Evolutionary conservation across 1,284 basidiomycete species (phyloP).

Genomic region (Boletus semigastroideus): DNA sequence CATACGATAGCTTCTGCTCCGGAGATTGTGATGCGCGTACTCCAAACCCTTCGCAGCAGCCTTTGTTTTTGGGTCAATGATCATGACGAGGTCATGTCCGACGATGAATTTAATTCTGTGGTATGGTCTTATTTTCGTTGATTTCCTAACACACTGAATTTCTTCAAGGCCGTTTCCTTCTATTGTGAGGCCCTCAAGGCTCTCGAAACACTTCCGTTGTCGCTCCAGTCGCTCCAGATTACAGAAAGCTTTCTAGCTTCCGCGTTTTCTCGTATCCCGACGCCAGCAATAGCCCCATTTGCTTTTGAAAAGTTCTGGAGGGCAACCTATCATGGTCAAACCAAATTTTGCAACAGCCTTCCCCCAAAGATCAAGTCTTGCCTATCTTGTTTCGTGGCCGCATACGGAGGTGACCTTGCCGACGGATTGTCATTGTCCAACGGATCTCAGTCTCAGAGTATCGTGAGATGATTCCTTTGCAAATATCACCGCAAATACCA

Average conservation of each 20-base stretch:
- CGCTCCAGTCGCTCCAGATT: slow-evolving; percentile 37
- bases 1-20: slow-evolving; percentile 31
- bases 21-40: slow-evolving; percentile 29
- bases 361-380: slow-evolving; percentile 40
- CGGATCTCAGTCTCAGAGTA: slow-evolving; percentile 40
- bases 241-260: slow-evolving; percentile 46
- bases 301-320: slow-evolving; percentile 55
- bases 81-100: slow-evolving; percentile 37
- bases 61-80: slow-evolving; percentile 56
- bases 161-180: slow-evolving; percentile 41
- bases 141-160: slow-evolving; percentile 1
- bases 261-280: slow-evolving; percentile 46
- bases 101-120: slow-evolving; percentile 45
- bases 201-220: slow-evolving; percentile 39
- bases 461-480: slow-evolving; percentile 22
- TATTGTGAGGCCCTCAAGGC: slow-evolving; percentile 44
- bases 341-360: slow-evolving; percentile 35
- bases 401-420: slow-evolving; percentile 43
- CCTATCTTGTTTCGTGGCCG: slow-evolving; percentile 40
- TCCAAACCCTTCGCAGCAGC: slow-evolving; percentile 40
- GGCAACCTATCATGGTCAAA: slow-evolving; percentile 42
- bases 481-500: slow-evolving; percentile 7
- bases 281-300: slow-evolving; percentile 45
- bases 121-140: slow-evolving; percentile 35
- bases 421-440: slow-evolving; percentile 37